phyloP scores from a whole-genome alignment of 306 rosid species.

The Citrullus colocynthis region DNA sequence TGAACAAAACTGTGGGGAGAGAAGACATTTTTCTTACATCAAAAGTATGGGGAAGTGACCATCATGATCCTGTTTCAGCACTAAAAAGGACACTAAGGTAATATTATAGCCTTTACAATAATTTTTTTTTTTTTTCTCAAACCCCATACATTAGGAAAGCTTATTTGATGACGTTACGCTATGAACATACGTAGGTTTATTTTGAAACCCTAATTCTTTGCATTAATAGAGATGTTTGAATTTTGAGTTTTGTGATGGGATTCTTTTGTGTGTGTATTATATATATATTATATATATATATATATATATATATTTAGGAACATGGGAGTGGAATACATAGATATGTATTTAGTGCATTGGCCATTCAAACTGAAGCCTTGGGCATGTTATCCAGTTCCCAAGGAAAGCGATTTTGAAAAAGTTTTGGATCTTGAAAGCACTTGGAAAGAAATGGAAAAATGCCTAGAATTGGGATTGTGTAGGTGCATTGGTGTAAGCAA shows the following conservation, averaged over 20 bases:
- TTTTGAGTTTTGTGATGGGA: not conserved
- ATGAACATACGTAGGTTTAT: not conserved
- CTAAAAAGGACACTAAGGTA: constrained; percentile 45
- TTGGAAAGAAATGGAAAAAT: constrained; percentile 82
- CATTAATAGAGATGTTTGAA: not conserved
- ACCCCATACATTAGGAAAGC: not conserved
- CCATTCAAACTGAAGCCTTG: constrained; percentile 81
- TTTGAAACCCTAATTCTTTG: not conserved
- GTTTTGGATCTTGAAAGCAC: constrained; percentile 48
- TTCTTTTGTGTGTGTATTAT: not conserved
- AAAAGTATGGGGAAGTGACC: constrained; percentile 84
- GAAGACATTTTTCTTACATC: constrained; percentile 72
- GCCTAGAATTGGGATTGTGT: constrained; percentile 67
- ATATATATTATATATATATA: not conserved
- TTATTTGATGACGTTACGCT: not conserved
- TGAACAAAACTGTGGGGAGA: constrained; percentile 26
- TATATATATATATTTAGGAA: constrained; percentile 21
- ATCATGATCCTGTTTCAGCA: constrained; percentile 85
- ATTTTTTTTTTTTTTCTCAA: not conserved
- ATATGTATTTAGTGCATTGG: constrained; percentile 94
- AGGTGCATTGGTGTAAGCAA: constrained; percentile 84
- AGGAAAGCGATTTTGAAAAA: constrained; percentile 61
- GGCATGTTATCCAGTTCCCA: constrained; percentile 57
- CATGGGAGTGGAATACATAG: constrained; percentile 63
- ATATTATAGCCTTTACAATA: too few species aligned